Evolutionary conservation across 2,329 filamentous ascomycete species (phyloP), one percentile per base, ranked within the genome.

Genomic region (Trichoderma endophyticum): DNA sequence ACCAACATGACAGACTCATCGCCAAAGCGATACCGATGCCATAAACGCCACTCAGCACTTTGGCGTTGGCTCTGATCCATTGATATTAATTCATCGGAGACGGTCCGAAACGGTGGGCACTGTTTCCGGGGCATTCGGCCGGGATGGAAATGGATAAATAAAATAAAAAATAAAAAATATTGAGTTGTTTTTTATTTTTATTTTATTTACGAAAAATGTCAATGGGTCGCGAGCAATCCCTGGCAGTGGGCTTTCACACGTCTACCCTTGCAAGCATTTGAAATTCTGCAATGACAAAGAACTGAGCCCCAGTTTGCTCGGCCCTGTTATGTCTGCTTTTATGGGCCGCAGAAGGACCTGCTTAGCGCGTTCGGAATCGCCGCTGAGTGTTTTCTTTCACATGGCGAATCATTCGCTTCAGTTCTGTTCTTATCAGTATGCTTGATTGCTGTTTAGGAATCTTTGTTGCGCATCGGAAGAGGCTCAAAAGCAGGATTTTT

Each of bases 61-160:
- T 69, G 57, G 30, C 9, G 32, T 36, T 48, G 56, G 18, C 30
- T 36, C 39, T 43, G 39, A 26, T 61, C 32, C 32, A 34, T 34
- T 34, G 32, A 51, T 62, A 51, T 62, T 54, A n/a, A 62, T 24
- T 54, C 39, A 26, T 54, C 21, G 39, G 39, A 70, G 66, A 62
- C 57, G 66, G 66, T 70, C 66, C 66, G 66, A 70, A 70, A 70
- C 66, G 66, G 66, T 70, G 57, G 56, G 15, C 30, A 36, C 26
- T 48, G 9, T 34, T 43, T 43, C 56, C 11, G 56, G 14, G 56
- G 34, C 56, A 51, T 51, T 60, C 32, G 57, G 34, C 21, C 32
- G 39, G 66, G 66, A 36, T 36, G 21, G 26, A 36, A 54, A 62
- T 61, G 21, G 36, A 62, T 26, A 61, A 39, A 57, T 24, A 57